A percentile compares a stretch with the other conserved stretches of the same genome.
Conservation (phyloP, 1,284 basidiomycete genomes). For the Lignosus rhinocerotis region DNA sequence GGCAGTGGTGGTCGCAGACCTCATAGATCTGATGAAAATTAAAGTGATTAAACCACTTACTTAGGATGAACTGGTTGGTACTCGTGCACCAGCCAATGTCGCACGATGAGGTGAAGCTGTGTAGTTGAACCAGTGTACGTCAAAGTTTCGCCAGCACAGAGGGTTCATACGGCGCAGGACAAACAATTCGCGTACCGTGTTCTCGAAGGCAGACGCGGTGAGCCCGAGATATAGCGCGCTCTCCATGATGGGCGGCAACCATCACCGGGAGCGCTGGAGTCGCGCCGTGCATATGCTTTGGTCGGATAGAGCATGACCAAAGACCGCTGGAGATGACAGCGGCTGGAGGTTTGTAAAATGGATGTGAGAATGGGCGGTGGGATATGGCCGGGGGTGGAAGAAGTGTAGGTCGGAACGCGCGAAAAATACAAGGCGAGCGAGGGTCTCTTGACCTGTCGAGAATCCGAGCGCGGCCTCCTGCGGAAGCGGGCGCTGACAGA, state of each 20-base stretch:
- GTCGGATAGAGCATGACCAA: no score
- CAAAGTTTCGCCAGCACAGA: no score
- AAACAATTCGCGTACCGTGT: not conserved
- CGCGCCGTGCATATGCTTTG: not conserved
- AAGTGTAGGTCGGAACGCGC: not conserved
- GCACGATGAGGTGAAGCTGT: no score
- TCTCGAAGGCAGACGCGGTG: no score
- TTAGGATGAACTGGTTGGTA: no score
- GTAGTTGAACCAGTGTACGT: no score
- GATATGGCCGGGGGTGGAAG: not conserved
- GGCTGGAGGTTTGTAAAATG: not conserved
- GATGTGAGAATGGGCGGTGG: not conserved
- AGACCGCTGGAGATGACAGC: no score
- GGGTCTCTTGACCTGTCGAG: slow-evolving; percentile 4
- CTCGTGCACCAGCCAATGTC: no score
- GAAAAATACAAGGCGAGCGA: not conserved
- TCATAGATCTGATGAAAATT: no score
- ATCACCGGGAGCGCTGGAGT: slow-evolving; percentile 1
- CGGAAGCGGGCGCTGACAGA: slow-evolving; percentile 8
- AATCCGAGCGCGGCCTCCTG: not conserved
- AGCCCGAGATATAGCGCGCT: not conserved
- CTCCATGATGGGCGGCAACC: slow-evolving; percentile 2
- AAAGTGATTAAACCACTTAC: no score
- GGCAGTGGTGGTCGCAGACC: no score
- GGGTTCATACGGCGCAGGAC: no score